Evolutionary conservation across 208 protist species (phyloP).

Genomic region (Leptomonas pyrrhocoris): DNA sequence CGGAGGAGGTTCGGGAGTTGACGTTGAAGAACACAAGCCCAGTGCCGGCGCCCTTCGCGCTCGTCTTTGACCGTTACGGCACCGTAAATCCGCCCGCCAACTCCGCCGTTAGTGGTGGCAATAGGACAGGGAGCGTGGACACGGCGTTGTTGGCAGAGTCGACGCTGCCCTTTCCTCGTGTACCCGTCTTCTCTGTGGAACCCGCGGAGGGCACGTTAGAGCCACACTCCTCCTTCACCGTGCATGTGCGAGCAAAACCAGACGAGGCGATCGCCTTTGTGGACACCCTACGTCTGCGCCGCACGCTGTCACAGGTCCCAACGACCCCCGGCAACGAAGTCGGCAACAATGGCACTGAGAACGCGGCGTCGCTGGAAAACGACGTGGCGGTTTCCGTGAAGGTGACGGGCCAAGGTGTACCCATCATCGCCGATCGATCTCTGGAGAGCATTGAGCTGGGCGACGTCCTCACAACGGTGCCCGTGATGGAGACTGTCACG

Average conservation of each 20-base stretch:
- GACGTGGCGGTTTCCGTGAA: constrained; percentile 50
- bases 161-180: constrained; percentile 21
- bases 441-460: constrained; percentile 81
- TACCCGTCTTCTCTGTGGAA: constrained; percentile 50
- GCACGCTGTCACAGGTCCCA: neutral
- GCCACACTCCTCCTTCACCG: constrained; percentile 47
- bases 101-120: constrained; percentile 11
- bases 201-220: constrained; percentile 59
- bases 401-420: constrained; percentile 89
- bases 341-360: constrained; percentile 7
- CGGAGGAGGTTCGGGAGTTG: constrained; percentile 42
- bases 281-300: constrained; percentile 75
- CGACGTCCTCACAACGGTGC: constrained; percentile 88
- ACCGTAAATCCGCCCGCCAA: neutral
- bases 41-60: constrained; percentile 62
- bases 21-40: constrained; percentile 85
- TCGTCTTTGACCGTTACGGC: constrained; percentile 36
- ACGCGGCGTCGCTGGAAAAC: constrained; percentile 18
- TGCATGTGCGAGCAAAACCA: constrained; percentile 75
- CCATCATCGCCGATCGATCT: constrained; percentile 68
- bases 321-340: neutral
- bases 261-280: constrained; percentile 90
- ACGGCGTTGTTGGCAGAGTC: neutral
- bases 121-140: neutral
- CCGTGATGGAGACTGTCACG: constrained; percentile 51